phyloP scores from a whole-genome alignment of 495 filamentous ascomycete genomes.

The Penicillium canariense region DNA sequence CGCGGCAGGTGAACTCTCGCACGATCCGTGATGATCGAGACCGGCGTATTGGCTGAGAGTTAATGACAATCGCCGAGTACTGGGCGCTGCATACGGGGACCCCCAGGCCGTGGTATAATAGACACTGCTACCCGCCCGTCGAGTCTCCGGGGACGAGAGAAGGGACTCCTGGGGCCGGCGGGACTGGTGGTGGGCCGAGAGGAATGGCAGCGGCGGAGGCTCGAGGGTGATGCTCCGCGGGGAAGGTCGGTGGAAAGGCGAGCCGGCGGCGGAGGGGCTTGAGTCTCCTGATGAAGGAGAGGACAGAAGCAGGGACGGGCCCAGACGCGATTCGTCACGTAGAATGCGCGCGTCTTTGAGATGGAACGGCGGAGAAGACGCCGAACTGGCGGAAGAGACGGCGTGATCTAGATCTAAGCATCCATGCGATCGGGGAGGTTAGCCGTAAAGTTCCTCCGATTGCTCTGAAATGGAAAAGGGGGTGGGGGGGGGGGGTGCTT shows the following conservation, averaged over 20 bases:
- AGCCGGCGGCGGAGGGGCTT: slow-evolving; percentile 38
- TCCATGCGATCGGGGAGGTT: slow-evolving; percentile 16
- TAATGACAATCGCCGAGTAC: slow-evolving; percentile 47
- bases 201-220: slow-evolving; percentile 35
- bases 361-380: slow-evolving; percentile 39
- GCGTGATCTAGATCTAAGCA: slow-evolving; percentile 42
- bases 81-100: slow-evolving; percentile 64
- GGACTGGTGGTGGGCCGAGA: slow-evolving; percentile 24
- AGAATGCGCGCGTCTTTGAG: slow-evolving; percentile 28
- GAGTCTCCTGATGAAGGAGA: slow-evolving; percentile 40
- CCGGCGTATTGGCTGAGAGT: slow-evolving; percentile 43
- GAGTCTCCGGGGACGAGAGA: slow-evolving; percentile 43
- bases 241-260: slow-evolving; percentile 31
- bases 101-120: slow-evolving; percentile 72
- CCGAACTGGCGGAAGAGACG: slow-evolving; percentile 42
- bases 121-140: slow-evolving; percentile 43
- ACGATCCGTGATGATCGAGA: slow-evolving; percentile 33
- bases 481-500: not conserved
- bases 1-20: slow-evolving; percentile 39
- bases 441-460: not conserved
- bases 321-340: slow-evolving; percentile 34
- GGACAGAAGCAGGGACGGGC: slow-evolving; percentile 32
- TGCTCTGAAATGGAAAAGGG: slow-evolving; percentile 12
- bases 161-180: slow-evolving; percentile 37
- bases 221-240: slow-evolving; percentile 33